Base-by-base conservation (phyloP, 1,284 basidiomycete species). In the Cutaneotrichosporon cutaneum region DNA sequence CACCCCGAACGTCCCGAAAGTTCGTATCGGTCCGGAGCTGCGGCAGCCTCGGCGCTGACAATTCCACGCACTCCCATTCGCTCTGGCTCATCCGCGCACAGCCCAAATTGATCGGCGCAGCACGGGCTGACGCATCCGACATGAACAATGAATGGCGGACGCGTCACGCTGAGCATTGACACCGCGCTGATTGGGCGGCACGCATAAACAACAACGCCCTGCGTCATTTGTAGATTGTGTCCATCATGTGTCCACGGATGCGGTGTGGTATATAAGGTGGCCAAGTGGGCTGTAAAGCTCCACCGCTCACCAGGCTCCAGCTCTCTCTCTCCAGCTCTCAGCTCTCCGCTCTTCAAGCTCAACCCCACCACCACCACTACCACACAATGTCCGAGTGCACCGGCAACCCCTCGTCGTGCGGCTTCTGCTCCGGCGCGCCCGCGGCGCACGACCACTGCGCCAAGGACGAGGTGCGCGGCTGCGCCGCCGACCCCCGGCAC, bases 341-440 rank as follows among this genome's bases (percentile, higher is more conserved):
- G n/a, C n/a, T 8, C 42, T n/a, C 11, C 52, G 7, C 48, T 32
- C 27, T n/a, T 51, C 26, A 48, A 48, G n/a, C 24, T 33, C 50
- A 18, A 33, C 21, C 47, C 24, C 22, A 50, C 22, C 21, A 9
- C 24, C 36, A 26, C 48, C 16, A 32, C 47, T 21, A 51, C 30
- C 44, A 53, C 51, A 48, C 22, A 64, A 42, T 42, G 50, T 39
- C 65, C 42, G n/a, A 61, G 57, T 77, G 76, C 73, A 68, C 73
- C 39, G 76, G 76, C 56, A 72, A 77, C 70, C 76, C 76, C 55
- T 27, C 64, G 63, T 68, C 71, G 68, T 77, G 76, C 62, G 59
- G 61, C 60, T 77, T 77, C 76, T 77, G 76, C 72, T 71, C 73
- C 51, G 72, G 73, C 47, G 71, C 72, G 72, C 39, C 27, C 21